Evolutionary conservation across 2,329 filamentous ascomycete species (phyloP).

Genomic region (Sporothrix pseudoabietina): DNA sequence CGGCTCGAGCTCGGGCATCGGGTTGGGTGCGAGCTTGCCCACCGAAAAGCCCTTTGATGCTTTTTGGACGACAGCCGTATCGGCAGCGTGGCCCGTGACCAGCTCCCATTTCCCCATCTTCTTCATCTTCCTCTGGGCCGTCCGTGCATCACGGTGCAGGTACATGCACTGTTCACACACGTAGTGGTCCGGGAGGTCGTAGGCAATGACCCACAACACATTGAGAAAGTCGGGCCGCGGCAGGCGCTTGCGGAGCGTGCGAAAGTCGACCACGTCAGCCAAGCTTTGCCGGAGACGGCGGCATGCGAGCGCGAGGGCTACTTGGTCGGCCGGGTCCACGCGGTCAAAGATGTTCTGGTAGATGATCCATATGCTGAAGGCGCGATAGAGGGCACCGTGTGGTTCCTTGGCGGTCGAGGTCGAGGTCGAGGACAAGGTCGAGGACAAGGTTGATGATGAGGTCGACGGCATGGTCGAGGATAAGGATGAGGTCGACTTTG

Average conservation of each 20-base stretch:
- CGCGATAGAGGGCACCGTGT: not conserved
- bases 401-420: not conserved
- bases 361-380: not conserved
- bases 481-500: not conserved
- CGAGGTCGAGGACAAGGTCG: not conserved
- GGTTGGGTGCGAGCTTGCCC: not conserved
- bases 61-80: not conserved
- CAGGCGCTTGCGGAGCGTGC: not conserved
- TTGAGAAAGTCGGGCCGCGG: slow-evolving; percentile 1
- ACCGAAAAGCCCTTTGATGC: not conserved
- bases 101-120: not conserved
- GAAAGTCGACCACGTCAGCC: not conserved
- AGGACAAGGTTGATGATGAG: not conserved
- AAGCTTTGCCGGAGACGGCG: not conserved
- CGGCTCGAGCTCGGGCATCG: not conserved
- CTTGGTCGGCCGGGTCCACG: not conserved
- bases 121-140: not conserved
- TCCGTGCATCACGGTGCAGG: not conserved
- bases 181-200: not conserved
- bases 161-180: not conserved
- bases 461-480: not conserved
- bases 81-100: not conserved
- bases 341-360: not conserved
- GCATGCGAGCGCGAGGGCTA: not conserved
- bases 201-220: not conserved